Evolutionary conservation across 2,329 filamentous ascomycete species (phyloP).

Genomic region (Alternaria sp.): DNA sequence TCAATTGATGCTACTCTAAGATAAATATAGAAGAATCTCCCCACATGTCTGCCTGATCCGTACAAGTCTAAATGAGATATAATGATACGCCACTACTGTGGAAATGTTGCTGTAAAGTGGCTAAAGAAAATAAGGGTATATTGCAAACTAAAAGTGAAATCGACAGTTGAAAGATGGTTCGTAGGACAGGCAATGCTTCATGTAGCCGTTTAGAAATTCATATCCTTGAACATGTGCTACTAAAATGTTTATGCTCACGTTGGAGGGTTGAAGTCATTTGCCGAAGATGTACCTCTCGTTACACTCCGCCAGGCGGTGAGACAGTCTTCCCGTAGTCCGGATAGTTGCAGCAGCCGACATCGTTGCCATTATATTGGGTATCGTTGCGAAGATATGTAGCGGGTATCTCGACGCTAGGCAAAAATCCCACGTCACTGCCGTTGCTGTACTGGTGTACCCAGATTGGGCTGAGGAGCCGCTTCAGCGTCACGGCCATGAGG

Average conservation of each 20-base stretch:
- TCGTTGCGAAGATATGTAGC: background rate
- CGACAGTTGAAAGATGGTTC: background rate
- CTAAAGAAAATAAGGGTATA: background rate
- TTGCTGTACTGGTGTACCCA: conserved; percentile 31
- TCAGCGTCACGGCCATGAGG: conserved; percentile 6
- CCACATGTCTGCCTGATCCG: background rate
- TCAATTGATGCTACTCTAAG: background rate
- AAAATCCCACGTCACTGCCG: conserved; percentile 15
- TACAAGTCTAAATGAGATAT: background rate
- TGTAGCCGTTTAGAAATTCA: too few relatives aligned
- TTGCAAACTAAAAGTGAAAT: background rate
- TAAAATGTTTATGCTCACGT: background rate
- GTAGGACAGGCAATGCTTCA: background rate
- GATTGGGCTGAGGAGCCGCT: conserved; percentile 16
- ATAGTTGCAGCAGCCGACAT: background rate
- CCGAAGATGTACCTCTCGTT: too few relatives aligned
- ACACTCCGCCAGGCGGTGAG: background rate
- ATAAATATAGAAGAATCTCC: background rate
- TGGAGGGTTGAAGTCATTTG: background rate
- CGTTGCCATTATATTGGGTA: background rate
- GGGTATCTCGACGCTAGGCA: conserved; percentile 36
- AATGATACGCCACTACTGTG: conserved; percentile 1
- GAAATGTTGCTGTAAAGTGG: background rate
- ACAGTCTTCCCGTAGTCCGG: accelerated
- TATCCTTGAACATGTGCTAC: background rate